Conservation (phyloP, 1,284 basidiomycete genomes). For the Prillingera fragicola region DNA sequence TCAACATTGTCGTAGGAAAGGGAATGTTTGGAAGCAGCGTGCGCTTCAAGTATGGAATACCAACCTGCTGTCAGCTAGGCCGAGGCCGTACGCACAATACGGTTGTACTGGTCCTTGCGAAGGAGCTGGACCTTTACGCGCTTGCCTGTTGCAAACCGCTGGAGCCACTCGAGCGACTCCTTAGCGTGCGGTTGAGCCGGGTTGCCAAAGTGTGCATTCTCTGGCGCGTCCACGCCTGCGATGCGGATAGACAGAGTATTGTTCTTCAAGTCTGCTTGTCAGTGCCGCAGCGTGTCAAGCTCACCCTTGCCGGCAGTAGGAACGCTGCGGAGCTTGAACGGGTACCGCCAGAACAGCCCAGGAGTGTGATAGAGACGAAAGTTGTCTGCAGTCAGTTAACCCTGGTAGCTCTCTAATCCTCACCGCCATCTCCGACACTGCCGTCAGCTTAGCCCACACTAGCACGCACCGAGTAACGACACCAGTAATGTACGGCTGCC, state of each 20-base stretch:
- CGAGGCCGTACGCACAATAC: slow-evolving; percentile 59
- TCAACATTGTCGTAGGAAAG: slow-evolving; percentile 70
- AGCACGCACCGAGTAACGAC: slow-evolving; percentile 62
- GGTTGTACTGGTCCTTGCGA: slow-evolving; percentile 71
- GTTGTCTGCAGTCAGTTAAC: slow-evolving; percentile 49
- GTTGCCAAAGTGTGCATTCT: slow-evolving; percentile 73
- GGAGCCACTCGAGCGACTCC: slow-evolving; percentile 70
- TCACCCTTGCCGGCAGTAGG: slow-evolving; percentile 60
- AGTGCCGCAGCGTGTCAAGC: slow-evolving; percentile 7
- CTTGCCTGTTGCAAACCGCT: slow-evolving; percentile 53
- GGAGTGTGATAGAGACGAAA: slow-evolving; percentile 72
- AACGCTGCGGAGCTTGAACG: slow-evolving; percentile 61
- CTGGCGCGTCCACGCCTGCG: slow-evolving; percentile 83
- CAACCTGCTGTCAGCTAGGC: slow-evolving; percentile 55
- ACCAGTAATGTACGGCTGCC: slow-evolving; percentile 62
- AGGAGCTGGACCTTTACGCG: slow-evolving; percentile 56
- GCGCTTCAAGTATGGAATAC: slow-evolving; percentile 50
- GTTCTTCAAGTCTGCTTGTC: slow-evolving; percentile 59
- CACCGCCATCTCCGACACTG: slow-evolving; percentile 68
- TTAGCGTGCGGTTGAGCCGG: slow-evolving; percentile 63
- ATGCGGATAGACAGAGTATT: slow-evolving; percentile 77
- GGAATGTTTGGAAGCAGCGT: slow-evolving; percentile 54
- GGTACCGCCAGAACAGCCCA: slow-evolving; percentile 63
- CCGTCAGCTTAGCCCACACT: slow-evolving; percentile 1
- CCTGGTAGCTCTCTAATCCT: slow-evolving; percentile 10